Percentiles rank a stretch among this genome's conserved stretches.
These are phyloP conservation scores for Komagataella phaffii DNA, from an alignment of 805 yeast species.

Conservation along the genomic window DNA sequence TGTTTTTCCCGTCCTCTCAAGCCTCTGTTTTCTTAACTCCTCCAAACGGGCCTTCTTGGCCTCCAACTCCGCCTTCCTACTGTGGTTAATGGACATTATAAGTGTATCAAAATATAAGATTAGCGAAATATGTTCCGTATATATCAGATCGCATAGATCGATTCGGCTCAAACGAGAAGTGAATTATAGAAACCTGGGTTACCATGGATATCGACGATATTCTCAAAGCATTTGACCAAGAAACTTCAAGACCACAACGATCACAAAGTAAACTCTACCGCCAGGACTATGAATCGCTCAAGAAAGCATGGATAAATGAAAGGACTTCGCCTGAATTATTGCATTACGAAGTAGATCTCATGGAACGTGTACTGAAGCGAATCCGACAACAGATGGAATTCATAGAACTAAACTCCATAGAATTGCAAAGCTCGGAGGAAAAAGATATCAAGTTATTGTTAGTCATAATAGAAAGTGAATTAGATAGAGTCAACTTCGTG, in stretches of 20 bases:
- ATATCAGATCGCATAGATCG: not conserved
- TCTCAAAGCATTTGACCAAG: slow-evolving; percentile 46
- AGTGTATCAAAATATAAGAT: not conserved
- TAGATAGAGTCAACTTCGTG: slow-evolving; percentile 75
- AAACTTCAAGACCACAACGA: slow-evolving; percentile 12
- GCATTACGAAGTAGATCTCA: slow-evolving; percentile 49
- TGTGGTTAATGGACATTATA: not conserved
- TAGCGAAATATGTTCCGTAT: not conserved
- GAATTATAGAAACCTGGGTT: not conserved
- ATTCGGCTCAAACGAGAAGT: not conserved
- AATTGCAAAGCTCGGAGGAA: slow-evolving; percentile 43
- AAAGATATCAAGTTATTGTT: slow-evolving; percentile 63
- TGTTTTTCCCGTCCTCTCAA: slow-evolving; percentile 13
- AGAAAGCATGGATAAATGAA: slow-evolving; percentile 70
- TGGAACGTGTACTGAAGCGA: slow-evolving; percentile 43
- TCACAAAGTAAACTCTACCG: slow-evolving; percentile 12
- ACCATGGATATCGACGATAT: slow-evolving; percentile 57
- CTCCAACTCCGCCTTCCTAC: slow-evolving; percentile 19
- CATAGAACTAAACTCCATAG: slow-evolving; percentile 69
- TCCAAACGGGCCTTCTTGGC: slow-evolving; percentile 36
- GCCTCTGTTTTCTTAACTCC: slow-evolving; percentile 35
- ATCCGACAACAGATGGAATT: slow-evolving; percentile 61
- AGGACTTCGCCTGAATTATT: slow-evolving; percentile 80
- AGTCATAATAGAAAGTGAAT: slow-evolving; percentile 80
- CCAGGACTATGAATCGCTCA: slow-evolving; percentile 29